Conservation (phyloP, 306 rosid genomes). For the Lupinus albus region DNA sequence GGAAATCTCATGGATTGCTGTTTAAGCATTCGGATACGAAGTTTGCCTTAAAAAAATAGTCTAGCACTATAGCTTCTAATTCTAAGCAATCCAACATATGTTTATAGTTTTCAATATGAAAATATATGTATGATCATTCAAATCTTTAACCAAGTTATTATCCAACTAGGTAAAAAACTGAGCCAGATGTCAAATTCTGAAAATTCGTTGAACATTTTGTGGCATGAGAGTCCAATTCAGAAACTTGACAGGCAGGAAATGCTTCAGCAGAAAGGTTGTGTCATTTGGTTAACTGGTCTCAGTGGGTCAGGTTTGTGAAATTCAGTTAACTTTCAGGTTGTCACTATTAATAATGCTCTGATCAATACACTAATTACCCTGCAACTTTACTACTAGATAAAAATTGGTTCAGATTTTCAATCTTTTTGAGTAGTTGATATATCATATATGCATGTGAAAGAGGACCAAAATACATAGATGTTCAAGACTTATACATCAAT, state of each 20-base stretch:
- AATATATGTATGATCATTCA: slow-evolving; percentile 26
- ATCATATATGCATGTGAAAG: background rate
- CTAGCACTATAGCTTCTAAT: slow-evolving; percentile 1
- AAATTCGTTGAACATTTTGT: slow-evolving; percentile 72
- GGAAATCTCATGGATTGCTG: slow-evolving; percentile 12
- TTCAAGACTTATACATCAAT: background rate
- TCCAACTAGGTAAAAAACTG: slow-evolving; percentile 56
- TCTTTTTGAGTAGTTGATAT: background rate
- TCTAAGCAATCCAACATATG: slow-evolving; percentile 5
- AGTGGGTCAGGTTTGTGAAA: slow-evolving; percentile 92
- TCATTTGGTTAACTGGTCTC: slow-evolving; percentile 93
- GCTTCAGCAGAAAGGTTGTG: slow-evolving; percentile 91
- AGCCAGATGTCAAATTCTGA: slow-evolving; percentile 50
- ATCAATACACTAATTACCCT: slow-evolving; percentile 8
- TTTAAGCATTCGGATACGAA: slow-evolving; percentile 14
- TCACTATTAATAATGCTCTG: background rate
- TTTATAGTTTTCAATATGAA: background rate
- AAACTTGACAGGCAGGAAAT: slow-evolving; percentile 72
- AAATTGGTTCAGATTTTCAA: background rate
- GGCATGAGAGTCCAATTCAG: slow-evolving; percentile 76
- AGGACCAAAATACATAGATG: background rate
- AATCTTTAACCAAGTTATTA: slow-evolving; percentile 39
- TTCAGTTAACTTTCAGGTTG: slow-evolving; percentile 22
- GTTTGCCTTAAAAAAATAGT: background rate
- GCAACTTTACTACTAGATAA: background rate